These are phyloP conservation scores for Cystofilobasidium capitatum DNA, from an alignment of 768 basidiomycete genomes.

Conservation along the genomic window DNA sequence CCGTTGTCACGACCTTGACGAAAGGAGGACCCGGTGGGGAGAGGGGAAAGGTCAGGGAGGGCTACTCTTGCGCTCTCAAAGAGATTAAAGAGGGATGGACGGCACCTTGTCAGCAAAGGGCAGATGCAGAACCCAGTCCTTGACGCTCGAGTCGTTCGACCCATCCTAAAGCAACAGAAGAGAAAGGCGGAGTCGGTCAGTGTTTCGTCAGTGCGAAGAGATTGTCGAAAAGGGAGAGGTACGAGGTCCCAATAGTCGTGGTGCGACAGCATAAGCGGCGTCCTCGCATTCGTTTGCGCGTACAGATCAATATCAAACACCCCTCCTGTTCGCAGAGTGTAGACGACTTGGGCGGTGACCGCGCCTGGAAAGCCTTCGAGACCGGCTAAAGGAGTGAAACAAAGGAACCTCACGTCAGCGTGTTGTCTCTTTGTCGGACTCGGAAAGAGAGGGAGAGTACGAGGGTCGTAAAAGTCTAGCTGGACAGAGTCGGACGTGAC, in stretches of 20 bases:
- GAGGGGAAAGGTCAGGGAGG: too few relatives aligned
- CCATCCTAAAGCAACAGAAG: background rate
- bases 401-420: background rate
- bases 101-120: constrained; percentile 28
- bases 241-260: constrained; percentile 37
- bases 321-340: background rate
- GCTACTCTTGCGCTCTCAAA: too few relatives aligned
- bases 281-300: constrained; percentile 13
- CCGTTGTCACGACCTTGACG: constrained; percentile 29
- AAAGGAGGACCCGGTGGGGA: too few relatives aligned
- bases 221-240: background rate
- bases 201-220: background rate
- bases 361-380: constrained; percentile 9
- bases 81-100: background rate
- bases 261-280: constrained; percentile 33
- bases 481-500: background rate
- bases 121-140: constrained; percentile 26
- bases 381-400: background rate
- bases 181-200: too few relatives aligned
- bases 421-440: background rate
- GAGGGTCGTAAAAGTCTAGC: constrained; percentile 9
- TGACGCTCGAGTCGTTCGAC: background rate
- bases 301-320: constrained; percentile 12
- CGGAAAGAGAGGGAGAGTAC: background rate
- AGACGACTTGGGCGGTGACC: constrained; percentile 1